A percentile compares a stretch with the other conserved stretches of the same genome.
Evolutionary conservation across 2,329 filamentous ascomycete genomes (phyloP).

Genomic region (Neopestalotiopsis sp.): DNA sequence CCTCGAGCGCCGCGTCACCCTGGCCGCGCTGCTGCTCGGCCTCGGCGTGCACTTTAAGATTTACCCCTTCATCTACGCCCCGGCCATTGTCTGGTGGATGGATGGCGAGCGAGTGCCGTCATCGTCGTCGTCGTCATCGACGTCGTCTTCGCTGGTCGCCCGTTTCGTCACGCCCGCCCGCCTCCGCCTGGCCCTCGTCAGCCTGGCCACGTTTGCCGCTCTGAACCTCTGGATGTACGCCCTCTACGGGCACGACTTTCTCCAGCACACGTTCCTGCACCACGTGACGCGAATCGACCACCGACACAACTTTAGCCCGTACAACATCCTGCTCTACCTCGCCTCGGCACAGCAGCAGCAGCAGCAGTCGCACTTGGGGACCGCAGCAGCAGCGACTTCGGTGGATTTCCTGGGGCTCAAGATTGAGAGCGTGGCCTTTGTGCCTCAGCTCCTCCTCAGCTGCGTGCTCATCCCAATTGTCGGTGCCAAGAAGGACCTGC

Average conservation of each 20-base stretch:
- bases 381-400: slow-evolving; percentile 16
- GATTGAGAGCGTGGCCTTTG: slow-evolving; percentile 83
- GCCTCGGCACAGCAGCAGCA: slow-evolving; percentile 63
- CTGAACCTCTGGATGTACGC: slow-evolving; percentile 82
- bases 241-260: slow-evolving; percentile 79
- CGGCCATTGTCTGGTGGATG: slow-evolving; percentile 81
- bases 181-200: slow-evolving; percentile 63
- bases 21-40: slow-evolving; percentile 80
- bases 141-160: slow-evolving; percentile 30
- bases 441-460: slow-evolving; percentile 85
- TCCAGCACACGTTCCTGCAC: slow-evolving; percentile 90
- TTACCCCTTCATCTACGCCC: slow-evolving; percentile 95
- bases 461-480: slow-evolving; percentile 76
- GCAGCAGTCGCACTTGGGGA: slow-evolving; percentile 26
- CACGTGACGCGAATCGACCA: slow-evolving; percentile 94
- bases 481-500: slow-evolving; percentile 80
- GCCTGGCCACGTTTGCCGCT: slow-evolving; percentile 72
- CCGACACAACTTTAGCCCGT: slow-evolving; percentile 97
- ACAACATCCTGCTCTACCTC: slow-evolving; percentile 90
- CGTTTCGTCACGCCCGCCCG: slow-evolving; percentile 60
- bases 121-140: slow-evolving; percentile 19
- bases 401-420: slow-evolving; percentile 31
- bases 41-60: slow-evolving; percentile 97
- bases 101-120: slow-evolving; percentile 56
- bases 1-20: slow-evolving; percentile 59